Evolutionary conservation across 2,329 filamentous ascomycete genomes (phyloP), one percentile per base, ranked within the genome.

Genomic region (Aspergillus tubingensis): DNA sequence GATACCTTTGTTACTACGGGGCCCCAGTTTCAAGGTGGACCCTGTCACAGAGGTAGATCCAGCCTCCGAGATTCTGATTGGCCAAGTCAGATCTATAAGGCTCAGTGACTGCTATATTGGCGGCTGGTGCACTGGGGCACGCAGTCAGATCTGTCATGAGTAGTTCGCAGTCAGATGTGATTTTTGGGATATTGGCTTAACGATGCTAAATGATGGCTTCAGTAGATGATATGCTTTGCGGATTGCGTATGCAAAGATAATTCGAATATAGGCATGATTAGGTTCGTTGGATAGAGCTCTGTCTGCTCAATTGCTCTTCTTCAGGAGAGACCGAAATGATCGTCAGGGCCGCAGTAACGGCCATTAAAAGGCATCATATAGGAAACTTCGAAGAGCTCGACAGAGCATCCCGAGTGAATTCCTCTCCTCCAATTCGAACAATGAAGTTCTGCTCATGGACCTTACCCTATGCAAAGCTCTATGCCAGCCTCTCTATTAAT

Each of bases 401-500:
- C 17, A 49, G 44, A 49, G 44, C 17, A n/a, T 27, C 6, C 23
- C 5, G 10, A 17, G 44, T 49, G 23, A 49, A 49, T 49, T 10
- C 23, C 7, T 27, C 15, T 6, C 23, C 23, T 49, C 5, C 44
- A 27, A 30, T 4, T 49, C 8, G 32, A 15, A 36, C 32, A 36
- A 36, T 23, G 15, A 17, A 15, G n/a, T 49, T 8, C 44, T 13
- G 10, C 11, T 27, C 25, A 25, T 27, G 44, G 44, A 27, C 51
- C 51, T 15, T n/a, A 36, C 58, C 56, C 27, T 48, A 53, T 59
- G 32, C 7, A 30, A 59, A 59, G 39, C 38, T 59, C 58, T 58
- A 63, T 59, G 58, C 63, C 65, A 65, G 54, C 65, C 65, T 11
- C 65, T 48, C 49, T n/a, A 59, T 62, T 66, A 62, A 57, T 62